Evolutionary conservation across 352 stramenopile genomes (phyloP), one percentile per base, ranked within the genome.

Genomic region (Pelagophyceae sp.): DNA sequence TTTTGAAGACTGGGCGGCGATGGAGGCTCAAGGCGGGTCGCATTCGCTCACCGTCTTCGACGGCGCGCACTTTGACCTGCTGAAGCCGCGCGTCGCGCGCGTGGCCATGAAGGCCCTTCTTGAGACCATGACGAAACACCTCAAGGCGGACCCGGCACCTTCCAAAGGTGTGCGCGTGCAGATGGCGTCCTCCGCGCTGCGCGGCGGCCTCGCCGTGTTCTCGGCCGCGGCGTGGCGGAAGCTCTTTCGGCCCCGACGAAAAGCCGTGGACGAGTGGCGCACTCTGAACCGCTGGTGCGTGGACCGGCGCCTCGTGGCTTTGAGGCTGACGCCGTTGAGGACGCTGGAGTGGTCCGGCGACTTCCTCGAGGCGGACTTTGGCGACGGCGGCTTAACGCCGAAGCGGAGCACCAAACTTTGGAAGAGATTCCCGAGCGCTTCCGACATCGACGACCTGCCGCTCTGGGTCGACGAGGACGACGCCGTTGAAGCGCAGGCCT

Each of bases 1-100:
- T 27, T 79, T 79, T 29, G 75, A 76, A 31, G 75, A 79, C 67
- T 79, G 35, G 23, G 33, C 38, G 33, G 11, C 6, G 32, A 19
- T 35, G 32, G 54, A 54, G 23, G 11, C 11, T 23, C 45, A 23
- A 23, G 45, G 45, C 45, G 45, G 45, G 11, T 11, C 11, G 11
- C 45, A 54, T 23, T 11, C 11, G 45, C 45, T 54, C 45, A 54
- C 45, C 11, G 45, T 54, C 45, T 27, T 79, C 75, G 54, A 17
- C 20, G 6, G 31, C 29, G 0, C 75, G 61, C 60, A 63, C 75
- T 17, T 65, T 63, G 2, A 20, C n/a, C 25, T 32, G 31, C n/a
- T 63, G 20, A 32, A 58, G 31, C 72, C 35, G 23, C 2, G 38
- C 50, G 23, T 19, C 50, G 17, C 69, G 31, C 37, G 50, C 72